Evolutionary conservation across 345 rosid genomes (phyloP), one percentile per base, ranked within the genome.

Genomic region (Eucalyptus guilfoylei): DNA sequence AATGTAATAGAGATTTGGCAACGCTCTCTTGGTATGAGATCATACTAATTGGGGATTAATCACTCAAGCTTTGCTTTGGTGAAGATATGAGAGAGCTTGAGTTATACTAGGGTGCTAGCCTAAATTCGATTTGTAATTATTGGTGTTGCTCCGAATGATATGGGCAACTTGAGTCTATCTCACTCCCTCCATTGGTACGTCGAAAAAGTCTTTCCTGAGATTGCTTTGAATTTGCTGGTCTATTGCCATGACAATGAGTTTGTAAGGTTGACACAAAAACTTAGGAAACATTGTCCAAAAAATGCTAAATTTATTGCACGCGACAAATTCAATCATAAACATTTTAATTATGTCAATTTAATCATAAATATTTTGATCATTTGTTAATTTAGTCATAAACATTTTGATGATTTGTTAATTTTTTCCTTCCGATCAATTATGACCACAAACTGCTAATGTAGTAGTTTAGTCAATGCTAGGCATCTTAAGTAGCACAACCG

Each of bases 401-500:
- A 1, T 23, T 58, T 58, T 11, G 15, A 62, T 62, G 1, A 28
- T 12, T 62, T 28, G 5, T 62, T 8, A 62, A 62, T 62, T 28
- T 12, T 12, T 2, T 26, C 32, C 4, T 62, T 62, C 8, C 5
- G 4, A 28, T 62, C 8, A 62, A 62, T 62, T 28, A 55, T 62
- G 1, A 13, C 8, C 69, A 28, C n/a, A 28, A 30, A 5, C 4
- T 30, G 1, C 15, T 62, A 28, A 62, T 60, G 32, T 60, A 12
- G 16, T 1, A 14, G 8, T 60, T 30, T 60, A 60, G 8, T 60
- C 8, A 0, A 0, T 60, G 69, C 1, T 0, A 6, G 4, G 8
- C 69, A 28, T 62, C 32, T 30, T 12, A 28, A 12, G 8, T 62
- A 17, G 8, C 32, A 62, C 32, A 0, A 12, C 4, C 1, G 1